Evolutionary conservation across 1,284 basidiomycete genomes (phyloP).

Genomic region (Kwoniella shivajii): DNA sequence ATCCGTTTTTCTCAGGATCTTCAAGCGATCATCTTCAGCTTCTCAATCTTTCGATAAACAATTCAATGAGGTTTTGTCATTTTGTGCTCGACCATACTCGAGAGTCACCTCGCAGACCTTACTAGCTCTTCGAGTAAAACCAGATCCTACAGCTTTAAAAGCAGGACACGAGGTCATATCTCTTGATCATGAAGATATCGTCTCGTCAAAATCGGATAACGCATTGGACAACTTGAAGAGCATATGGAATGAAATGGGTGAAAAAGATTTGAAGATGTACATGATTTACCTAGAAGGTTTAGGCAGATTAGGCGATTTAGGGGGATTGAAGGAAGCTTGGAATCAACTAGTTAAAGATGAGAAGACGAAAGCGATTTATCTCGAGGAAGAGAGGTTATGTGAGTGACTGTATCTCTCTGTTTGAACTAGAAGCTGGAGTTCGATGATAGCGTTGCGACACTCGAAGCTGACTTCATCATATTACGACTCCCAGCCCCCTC

Average conservation of each 20-base stretch:
- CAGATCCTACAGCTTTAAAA: slow-evolving; percentile 4
- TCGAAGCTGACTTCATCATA: no score
- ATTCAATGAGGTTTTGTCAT: slow-evolving; percentile 9
- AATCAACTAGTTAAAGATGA: slow-evolving; percentile 40
- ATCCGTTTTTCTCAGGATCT: slow-evolving; percentile 9
- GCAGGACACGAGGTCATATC: slow-evolving; percentile 16
- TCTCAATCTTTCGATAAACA: not conserved
- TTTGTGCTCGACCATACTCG: slow-evolving; percentile 11
- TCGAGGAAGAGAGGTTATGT: slow-evolving; percentile 22
- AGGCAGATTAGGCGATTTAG: slow-evolving; percentile 43
- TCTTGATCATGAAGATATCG: slow-evolving; percentile 12
- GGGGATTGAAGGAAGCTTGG: slow-evolving; percentile 40
- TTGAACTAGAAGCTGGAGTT: no score
- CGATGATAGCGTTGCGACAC: not conserved
- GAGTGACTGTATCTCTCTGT: slow-evolving; percentile 6
- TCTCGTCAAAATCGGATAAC: not conserved
- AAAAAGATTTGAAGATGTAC: slow-evolving; percentile 47
- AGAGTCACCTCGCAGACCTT: slow-evolving; percentile 13
- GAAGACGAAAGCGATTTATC: slow-evolving; percentile 29
- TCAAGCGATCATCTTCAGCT: slow-evolving; percentile 8
- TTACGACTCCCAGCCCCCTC: not conserved
- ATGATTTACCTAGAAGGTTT: slow-evolving; percentile 46
- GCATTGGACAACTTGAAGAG: slow-evolving; percentile 24
- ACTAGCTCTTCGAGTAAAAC: slow-evolving; percentile 14
- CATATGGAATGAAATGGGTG: slow-evolving; percentile 36